Conservation (phyloP, 2,329 filamentous ascomycete genomes). For the Nemania serpens region DNA sequence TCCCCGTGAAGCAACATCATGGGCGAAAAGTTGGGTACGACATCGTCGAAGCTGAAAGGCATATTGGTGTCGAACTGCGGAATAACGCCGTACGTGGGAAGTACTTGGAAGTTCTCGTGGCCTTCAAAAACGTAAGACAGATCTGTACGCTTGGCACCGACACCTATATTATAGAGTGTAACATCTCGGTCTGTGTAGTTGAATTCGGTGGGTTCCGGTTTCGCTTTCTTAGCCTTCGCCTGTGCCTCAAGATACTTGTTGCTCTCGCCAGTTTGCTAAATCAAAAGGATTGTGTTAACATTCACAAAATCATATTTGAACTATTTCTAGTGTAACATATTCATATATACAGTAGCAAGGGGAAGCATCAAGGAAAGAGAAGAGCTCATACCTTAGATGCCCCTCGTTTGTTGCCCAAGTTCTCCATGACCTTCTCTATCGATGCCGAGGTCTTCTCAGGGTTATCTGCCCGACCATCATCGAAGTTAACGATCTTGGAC, state of each 20-base stretch:
- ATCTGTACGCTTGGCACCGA: constrained; percentile 90
- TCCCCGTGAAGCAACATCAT: constrained; percentile 99
- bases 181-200: constrained; percentile 83
- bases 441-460: constrained; percentile 79
- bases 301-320: constrained; percentile 23
- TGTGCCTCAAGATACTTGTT: constrained; percentile 76
- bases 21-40: constrained; percentile 94
- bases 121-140: constrained; percentile 90
- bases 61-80: constrained; percentile 86
- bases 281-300: constrained; percentile 29
- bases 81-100: constrained; percentile 95
- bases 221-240: constrained; percentile 69
- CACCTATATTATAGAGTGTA: constrained; percentile 93
- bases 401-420: constrained; percentile 77
- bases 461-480: constrained; percentile 84
- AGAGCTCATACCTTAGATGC: constrained; percentile 61
- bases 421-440: constrained; percentile 75
- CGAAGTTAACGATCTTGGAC: constrained; percentile 82
- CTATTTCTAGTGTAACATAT: constrained; percentile 34
- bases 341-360: constrained; percentile 32
- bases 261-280: constrained; percentile 46
- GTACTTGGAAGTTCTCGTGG: constrained; percentile 86
- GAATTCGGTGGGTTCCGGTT: constrained; percentile 69
- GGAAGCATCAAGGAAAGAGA: constrained; percentile 35
- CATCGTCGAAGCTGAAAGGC: constrained; percentile 78